Percentiles rank a stretch among this genome's conserved stretches.
These are phyloP conservation scores for Wallacemonas sp. DNA, from an alignment of 208 protist species.

Conservation along the genomic window DNA sequence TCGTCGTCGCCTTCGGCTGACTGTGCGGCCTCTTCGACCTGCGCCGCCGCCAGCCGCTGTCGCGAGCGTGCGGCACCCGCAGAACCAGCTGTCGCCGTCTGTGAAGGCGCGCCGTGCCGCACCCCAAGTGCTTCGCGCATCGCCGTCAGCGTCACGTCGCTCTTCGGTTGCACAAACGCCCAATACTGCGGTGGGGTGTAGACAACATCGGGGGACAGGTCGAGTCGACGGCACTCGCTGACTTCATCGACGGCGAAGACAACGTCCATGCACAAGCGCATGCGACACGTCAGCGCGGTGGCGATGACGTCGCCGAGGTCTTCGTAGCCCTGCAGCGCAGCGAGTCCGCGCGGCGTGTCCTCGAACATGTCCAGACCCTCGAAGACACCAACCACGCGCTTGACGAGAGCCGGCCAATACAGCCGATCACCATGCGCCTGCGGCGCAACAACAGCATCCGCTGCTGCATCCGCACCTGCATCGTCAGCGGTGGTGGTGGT, in stretches of 20 bases:
- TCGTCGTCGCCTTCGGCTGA: constrained; percentile 7
- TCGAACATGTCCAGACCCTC: constrained; percentile 38
- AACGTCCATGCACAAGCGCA: constrained; percentile 66
- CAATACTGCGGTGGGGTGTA: constrained; percentile 7
- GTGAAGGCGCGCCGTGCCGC: neutral
- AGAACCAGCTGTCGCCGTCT: neutral
- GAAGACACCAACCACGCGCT: constrained; percentile 42
- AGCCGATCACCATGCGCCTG: constrained; percentile 23
- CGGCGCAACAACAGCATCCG: too few relatives aligned
- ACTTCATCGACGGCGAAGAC: constrained; percentile 72
- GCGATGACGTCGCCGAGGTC: constrained; percentile 48
- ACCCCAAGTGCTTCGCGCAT: neutral
- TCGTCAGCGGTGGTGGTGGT: neutral
- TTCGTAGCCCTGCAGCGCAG: constrained; percentile 39
- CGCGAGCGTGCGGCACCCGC: constrained; percentile 12
- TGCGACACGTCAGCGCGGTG: constrained; percentile 37
- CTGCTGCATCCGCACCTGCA: neutral
- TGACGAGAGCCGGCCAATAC: constrained; percentile 79
- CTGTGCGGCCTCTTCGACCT: constrained; percentile 5
- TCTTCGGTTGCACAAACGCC: neutral
- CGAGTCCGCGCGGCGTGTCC: constrained; percentile 31
- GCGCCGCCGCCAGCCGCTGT: constrained; percentile 8
- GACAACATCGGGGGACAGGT: constrained; percentile 21
- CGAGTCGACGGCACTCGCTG: constrained; percentile 41
- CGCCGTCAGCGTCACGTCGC: neutral